Evolutionary conservation across 495 filamentous ascomycete species (phyloP), one percentile per base, ranked within the genome.

Genomic region (Aspergillus sparsus): DNA sequence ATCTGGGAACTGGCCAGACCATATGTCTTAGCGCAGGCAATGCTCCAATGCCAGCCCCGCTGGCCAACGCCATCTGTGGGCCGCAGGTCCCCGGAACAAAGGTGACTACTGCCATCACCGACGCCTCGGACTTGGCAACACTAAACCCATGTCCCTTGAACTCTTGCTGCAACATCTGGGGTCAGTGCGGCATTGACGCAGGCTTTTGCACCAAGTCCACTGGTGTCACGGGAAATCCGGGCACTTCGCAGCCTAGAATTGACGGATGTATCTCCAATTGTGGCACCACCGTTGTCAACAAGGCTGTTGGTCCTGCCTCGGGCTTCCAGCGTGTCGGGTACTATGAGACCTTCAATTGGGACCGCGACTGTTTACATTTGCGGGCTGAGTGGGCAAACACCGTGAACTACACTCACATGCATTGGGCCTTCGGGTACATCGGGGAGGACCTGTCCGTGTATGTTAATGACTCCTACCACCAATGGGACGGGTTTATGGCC

Each of bases 351-450:
- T 46, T n/a, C n/a, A 52, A 57, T 46, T 11, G 8, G 7, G 13
- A 63, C 3, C 63, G 70, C 0, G 8, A 49, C 0, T 71, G 71
- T 37, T 55, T 74, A 34, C 49, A 55, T 21, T 62, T 64, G 62
- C 33, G 39, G 11, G 61, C 59, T 18, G 21, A 7, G 18, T 4
- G 44, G 0, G 59, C 67, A 45, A 59, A 75, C 34, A 60, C 60
- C 31, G 41, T 41, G 1, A 27, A 27, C 1, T 80, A 77, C 47
- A 76, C 74, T 0, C 77, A 82, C 57, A 60, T 82, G 13, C 71
- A 80, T 55, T 79, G 72, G 45, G 66, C 66, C 3, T 83, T 83
- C 63, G 77, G 61, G 4, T 63, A 47, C 12, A 62, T 82, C 39
- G 72, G 63, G 11, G 6, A 50, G 4, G 61, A 62, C 49, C 75